Conservation (phyloP, 108 stramenopile species). For the Pseudonitzschia multiseries region DNA sequence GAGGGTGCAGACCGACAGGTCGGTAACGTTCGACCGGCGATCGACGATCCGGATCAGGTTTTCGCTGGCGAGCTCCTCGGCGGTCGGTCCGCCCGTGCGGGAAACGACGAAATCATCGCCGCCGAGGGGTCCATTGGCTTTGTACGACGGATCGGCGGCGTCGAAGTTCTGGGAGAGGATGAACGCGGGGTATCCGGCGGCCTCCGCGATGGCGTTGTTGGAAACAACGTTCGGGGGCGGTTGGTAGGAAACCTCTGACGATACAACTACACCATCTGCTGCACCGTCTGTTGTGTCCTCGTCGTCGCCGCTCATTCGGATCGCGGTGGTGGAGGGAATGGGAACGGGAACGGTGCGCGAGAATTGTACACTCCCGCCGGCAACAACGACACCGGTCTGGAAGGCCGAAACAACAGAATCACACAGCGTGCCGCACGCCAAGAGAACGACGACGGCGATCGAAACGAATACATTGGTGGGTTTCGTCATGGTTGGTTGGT, state of each 20-base stretch:
- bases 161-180: conserved; percentile 61
- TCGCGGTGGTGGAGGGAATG: background rate
- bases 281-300: background rate
- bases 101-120: conserved; percentile 49
- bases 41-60: conserved; percentile 74
- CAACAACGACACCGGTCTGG: background rate
- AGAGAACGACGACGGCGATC: background rate
- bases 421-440: background rate
- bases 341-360: too few species aligned
- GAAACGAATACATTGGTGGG: background rate
- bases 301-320: background rate
- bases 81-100: conserved; percentile 63
- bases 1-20: conserved; percentile 89
- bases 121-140: conserved; percentile 53
- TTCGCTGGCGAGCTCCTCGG: conserved; percentile 78
- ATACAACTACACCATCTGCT: background rate
- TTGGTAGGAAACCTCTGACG: background rate
- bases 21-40: conserved; percentile 43
- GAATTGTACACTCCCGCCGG: background rate
- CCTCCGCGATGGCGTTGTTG: background rate
- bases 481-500: background rate
- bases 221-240: background rate
- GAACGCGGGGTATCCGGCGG: conserved; percentile 11
- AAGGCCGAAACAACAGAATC: background rate
- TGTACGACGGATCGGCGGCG: conserved; percentile 68